These are phyloP conservation scores for Bacidia gigantensis DNA, from an alignment of 495 filamentous ascomycete genomes.

Conservation along the genomic window DNA sequence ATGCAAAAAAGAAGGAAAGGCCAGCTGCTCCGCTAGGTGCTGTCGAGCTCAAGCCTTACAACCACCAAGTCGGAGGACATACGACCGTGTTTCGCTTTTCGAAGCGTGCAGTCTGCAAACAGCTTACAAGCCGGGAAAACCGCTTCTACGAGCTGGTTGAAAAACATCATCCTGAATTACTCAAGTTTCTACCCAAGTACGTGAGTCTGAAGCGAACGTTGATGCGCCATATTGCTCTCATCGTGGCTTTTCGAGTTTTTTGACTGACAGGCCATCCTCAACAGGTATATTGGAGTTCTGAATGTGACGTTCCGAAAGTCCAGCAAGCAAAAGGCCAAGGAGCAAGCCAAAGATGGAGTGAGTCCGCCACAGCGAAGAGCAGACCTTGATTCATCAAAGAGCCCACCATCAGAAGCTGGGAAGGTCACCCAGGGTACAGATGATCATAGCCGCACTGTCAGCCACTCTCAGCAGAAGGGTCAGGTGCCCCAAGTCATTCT, in stretches of 20 bases:
- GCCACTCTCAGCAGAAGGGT: conserved; percentile 53
- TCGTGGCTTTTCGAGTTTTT: neutral
- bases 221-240: too few species aligned
- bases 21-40: conserved; percentile 60
- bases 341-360: conserved; percentile 27
- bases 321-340: conserved; percentile 48
- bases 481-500: conserved; percentile 84
- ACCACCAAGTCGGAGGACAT: conserved; percentile 93
- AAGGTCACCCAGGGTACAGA: conserved; percentile 1
- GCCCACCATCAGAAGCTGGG: neutral
- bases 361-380: too few species aligned
- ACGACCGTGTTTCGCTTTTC: conserved; percentile 95
- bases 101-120: conserved; percentile 87
- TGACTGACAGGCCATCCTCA: conserved; percentile 1
- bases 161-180: conserved; percentile 70
- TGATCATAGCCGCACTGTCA: conserved; percentile 54
- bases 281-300: conserved; percentile 88
- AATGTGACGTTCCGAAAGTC: conserved; percentile 94
- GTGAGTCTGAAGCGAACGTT: too few species aligned
- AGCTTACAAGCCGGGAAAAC: conserved; percentile 92
- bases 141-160: conserved; percentile 97
- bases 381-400: too few species aligned
- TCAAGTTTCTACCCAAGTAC: conserved; percentile 86
- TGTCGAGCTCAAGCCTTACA: conserved; percentile 92
- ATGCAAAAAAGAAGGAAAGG: conserved; percentile 25